Evolutionary conservation across 805 yeast species (phyloP).

Genomic region (Metschnikowia noctiluminum): DNA sequence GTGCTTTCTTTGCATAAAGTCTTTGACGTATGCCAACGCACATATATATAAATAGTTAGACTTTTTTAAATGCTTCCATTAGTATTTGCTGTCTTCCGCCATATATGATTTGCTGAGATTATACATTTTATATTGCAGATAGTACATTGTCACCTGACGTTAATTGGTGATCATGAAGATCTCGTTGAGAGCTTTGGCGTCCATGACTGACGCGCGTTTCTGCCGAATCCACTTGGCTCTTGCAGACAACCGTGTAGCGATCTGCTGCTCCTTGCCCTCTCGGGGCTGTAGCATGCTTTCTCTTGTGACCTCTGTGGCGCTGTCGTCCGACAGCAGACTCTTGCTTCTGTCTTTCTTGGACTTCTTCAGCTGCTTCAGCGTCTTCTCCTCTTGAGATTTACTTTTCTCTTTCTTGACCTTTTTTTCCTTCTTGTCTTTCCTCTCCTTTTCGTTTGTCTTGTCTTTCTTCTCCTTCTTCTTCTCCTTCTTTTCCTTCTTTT

Average conservation of each 20-base stretch:
- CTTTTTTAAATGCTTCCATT: too few relatives aligned
- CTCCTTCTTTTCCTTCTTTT: slow-evolving; percentile 17
- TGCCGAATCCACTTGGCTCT: slow-evolving; percentile 87
- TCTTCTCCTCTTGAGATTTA: slow-evolving; percentile 13
- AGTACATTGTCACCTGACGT: background rate
- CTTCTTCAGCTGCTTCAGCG: slow-evolving; percentile 16
- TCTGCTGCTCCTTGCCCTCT: slow-evolving; percentile 14
- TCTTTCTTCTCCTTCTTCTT: slow-evolving; percentile 10
- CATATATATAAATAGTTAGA: too few relatives aligned
- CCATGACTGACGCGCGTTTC: slow-evolving; percentile 89
- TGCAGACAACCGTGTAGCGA: slow-evolving; percentile 47
- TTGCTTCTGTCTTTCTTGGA: slow-evolving; percentile 10
- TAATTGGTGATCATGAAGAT: slow-evolving; percentile 79
- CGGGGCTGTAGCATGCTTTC: slow-evolving; percentile 25
- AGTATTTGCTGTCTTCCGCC: too few relatives aligned
- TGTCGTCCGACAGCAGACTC: slow-evolving; percentile 16
- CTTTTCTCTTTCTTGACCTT: slow-evolving; percentile 7
- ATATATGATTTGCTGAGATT: background rate
- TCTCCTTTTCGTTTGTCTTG: slow-evolving; percentile 14
- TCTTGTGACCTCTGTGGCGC: slow-evolving; percentile 29
- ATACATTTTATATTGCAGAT: background rate
- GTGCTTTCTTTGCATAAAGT: slow-evolving; percentile 29
- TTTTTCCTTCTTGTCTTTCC: background rate
- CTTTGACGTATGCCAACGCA: background rate
- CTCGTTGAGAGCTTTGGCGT: slow-evolving; percentile 83